phyloP scores from a whole-genome alignment of 2,329 filamentous ascomycete species.

The Clonostachys rosea region DNA sequence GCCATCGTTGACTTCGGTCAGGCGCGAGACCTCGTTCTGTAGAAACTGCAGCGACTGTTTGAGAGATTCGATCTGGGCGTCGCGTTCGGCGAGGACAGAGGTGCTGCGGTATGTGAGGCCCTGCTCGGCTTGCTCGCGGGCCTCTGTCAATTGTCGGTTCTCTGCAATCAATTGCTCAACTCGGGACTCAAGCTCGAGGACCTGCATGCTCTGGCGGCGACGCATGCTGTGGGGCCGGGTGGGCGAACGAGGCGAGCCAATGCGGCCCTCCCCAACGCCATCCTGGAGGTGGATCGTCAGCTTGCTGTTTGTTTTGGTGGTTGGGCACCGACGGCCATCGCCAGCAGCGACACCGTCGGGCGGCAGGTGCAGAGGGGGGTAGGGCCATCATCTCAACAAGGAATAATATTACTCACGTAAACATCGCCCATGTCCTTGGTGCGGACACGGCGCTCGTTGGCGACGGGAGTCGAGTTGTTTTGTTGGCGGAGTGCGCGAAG shows the following conservation, averaged over 20 bases:
- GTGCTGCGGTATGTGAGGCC: slow-evolving; percentile 61
- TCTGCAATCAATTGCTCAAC: slow-evolving; percentile 83
- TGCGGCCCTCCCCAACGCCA: slow-evolving; percentile 85
- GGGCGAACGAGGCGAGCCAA: slow-evolving; percentile 84
- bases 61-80: slow-evolving; percentile 80
- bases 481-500: slow-evolving; percentile 39
- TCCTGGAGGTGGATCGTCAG: slow-evolving; percentile 53
- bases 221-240: slow-evolving; percentile 94
- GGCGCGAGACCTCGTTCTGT: slow-evolving; percentile 73
- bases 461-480: slow-evolving; percentile 58
- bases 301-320: neutral
- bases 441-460: slow-evolving; percentile 83
- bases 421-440: slow-evolving; percentile 86
- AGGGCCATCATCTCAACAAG: neutral
- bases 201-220: slow-evolving; percentile 95
- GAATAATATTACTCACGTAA: slow-evolving; percentile 66
- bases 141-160: slow-evolving; percentile 74
- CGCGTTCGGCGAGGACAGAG: slow-evolving; percentile 71
- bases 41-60: slow-evolving; percentile 74
- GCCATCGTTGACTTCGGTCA: slow-evolving; percentile 79
- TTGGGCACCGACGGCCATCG: neutral
- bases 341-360: neutral
- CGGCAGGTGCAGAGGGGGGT: neutral
- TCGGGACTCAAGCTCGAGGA: slow-evolving; percentile 82
- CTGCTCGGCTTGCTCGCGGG: slow-evolving; percentile 65